Percentiles rank a stretch among this genome's conserved stretches.
phyloP scores from a whole-genome alignment of 768 basidiomycete species.

The Collybiopsis luxurians region DNA sequence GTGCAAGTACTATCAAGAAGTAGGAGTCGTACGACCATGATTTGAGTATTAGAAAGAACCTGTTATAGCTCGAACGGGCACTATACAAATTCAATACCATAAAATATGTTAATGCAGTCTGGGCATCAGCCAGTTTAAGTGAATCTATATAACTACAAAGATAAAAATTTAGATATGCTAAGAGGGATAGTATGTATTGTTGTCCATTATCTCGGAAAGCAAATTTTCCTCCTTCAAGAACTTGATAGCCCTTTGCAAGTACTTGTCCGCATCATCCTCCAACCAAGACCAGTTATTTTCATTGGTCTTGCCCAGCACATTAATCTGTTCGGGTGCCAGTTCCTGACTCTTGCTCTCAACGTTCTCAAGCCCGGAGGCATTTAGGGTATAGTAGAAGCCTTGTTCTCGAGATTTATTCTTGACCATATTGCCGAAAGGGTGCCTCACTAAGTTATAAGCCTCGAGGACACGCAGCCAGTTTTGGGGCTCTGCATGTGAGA shows the following conservation, averaged over 20 bases:
- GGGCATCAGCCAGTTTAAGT: too few relatives aligned
- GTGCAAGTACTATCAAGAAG: too few relatives aligned
- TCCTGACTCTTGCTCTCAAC: conserved; percentile 2
- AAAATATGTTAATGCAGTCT: too few relatives aligned
- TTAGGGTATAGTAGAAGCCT: conserved; percentile 1
- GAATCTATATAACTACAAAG: too few relatives aligned
- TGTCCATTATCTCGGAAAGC: too few relatives aligned
- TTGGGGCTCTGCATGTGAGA: conserved; percentile 17
- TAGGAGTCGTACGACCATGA: too few relatives aligned
- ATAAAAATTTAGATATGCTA: too few relatives aligned
- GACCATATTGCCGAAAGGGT: conserved; percentile 19
- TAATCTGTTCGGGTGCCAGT: background rate
- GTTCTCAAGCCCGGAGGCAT: conserved; percentile 8
- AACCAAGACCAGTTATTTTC: background rate
- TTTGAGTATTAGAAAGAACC: too few relatives aligned
- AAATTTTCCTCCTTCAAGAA: background rate
- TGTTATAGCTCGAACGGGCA: too few relatives aligned
- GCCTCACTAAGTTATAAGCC: conserved; percentile 25
- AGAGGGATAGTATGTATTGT: too few relatives aligned
- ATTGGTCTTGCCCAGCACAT: background rate
- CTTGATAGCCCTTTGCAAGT: background rate
- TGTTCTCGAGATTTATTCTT: background rate
- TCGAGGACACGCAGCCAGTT: conserved; percentile 18
- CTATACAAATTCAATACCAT: too few relatives aligned
- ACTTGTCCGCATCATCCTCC: background rate